Percentiles rank a stretch among this genome's conserved stretches.
Evolutionary conservation across 148 eudicot species (phyloP).

Genomic region (Mesembryanthemum crystallinum): DNA sequence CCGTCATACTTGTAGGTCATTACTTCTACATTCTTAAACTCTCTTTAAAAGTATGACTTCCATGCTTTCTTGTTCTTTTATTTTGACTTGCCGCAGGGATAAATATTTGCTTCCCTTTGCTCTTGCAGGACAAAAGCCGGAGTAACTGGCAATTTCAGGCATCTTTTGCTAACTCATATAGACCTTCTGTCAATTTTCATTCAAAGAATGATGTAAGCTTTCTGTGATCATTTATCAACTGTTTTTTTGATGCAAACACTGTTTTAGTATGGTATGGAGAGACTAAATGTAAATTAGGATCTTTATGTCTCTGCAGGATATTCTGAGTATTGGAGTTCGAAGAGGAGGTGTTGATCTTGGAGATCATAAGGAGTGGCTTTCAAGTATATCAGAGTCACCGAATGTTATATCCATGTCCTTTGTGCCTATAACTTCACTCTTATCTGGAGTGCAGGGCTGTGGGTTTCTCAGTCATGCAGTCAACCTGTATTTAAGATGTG

Average conservation of each 20-base stretch:
- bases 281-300: not conserved
- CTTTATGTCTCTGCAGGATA: constrained; percentile 51
- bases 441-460: constrained; percentile 83
- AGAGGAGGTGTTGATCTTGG: constrained; percentile 82
- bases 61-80: no score
- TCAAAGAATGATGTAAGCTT: constrained; percentile 67
- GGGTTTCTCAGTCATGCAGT: constrained; percentile 96
- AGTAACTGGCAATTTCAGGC: constrained; percentile 30
- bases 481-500: constrained; percentile 90
- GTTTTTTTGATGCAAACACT: not conserved
- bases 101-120: constrained; percentile 6
- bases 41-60: no score
- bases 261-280: not conserved
- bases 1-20: no score
- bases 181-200: constrained; percentile 52
- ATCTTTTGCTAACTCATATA: constrained; percentile 34
- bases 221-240: not conserved
- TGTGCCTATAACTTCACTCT: constrained; percentile 82
- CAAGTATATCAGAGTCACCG: constrained; percentile 70
- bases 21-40: no score
- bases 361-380: constrained; percentile 78
- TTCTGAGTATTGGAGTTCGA: constrained; percentile 59
- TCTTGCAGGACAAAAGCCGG: constrained; percentile 26
- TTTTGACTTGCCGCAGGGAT: not conserved
- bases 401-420: constrained; percentile 87